A percentile compares a stretch with the other conserved stretches of the same genome.
phyloP scores from a whole-genome alignment of 805 yeast species.

The Kuraishia molischiana region DNA sequence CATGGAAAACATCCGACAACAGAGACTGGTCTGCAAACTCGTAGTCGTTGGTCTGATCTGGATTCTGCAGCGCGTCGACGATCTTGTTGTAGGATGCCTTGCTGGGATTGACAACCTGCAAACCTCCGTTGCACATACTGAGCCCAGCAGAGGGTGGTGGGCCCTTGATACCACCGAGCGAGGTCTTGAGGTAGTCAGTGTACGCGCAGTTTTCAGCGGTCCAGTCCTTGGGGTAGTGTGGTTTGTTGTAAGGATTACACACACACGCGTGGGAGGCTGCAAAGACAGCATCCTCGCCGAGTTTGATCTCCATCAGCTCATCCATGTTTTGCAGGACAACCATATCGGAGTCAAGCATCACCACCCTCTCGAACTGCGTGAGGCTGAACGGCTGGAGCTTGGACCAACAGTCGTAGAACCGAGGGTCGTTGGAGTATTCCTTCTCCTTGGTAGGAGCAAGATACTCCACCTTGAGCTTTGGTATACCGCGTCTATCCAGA shows the following conservation, averaged over 20 bases:
- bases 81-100: constrained; percentile 27
- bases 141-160: constrained; percentile 33
- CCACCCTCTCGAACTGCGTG: constrained; percentile 39
- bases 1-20: constrained; percentile 41
- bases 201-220: constrained; percentile 38
- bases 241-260: constrained; percentile 43
- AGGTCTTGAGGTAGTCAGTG: constrained; percentile 21
- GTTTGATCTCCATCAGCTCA: constrained; percentile 39
- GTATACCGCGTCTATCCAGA: constrained; percentile 29
- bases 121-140: constrained; percentile 50
- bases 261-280: constrained; percentile 57
- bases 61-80: constrained; percentile 25
- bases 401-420: constrained; percentile 56
- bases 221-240: constrained; percentile 50
- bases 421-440: constrained; percentile 36
- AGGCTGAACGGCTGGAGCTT: constrained; percentile 46
- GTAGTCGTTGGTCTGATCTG: constrained; percentile 28
- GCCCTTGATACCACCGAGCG: constrained; percentile 18
- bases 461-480: constrained; percentile 28
- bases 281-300: constrained; percentile 26
- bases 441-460: constrained; percentile 32
- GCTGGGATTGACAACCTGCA: constrained; percentile 39
- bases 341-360: constrained; percentile 54
- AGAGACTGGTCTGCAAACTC: constrained; percentile 52
- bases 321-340: constrained; percentile 47